Base-by-base conservation (phyloP, 352 stramenopile species). In the Blastocystis sp. region DNA sequence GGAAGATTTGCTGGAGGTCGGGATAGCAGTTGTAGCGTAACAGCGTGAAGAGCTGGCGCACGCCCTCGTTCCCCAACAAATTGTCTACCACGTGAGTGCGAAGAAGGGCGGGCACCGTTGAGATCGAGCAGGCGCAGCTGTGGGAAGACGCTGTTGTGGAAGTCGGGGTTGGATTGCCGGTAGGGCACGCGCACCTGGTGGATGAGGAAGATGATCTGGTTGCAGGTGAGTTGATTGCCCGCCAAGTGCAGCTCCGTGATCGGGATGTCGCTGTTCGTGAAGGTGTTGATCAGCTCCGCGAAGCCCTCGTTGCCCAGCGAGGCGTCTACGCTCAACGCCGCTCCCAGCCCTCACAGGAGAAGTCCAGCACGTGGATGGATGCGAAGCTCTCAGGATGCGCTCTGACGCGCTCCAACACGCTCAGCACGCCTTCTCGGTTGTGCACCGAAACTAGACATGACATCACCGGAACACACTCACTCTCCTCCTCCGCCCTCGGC, bases 201-300 rank as follows among this genome's bases (percentile, higher is more conserved):
- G n/a, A 69, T 66, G 19, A 84, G 74, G 40, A 69, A 84, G 53
- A 59, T 67, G 28, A 84, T 59, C 53, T 84, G 74, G 28, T 84
- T 84, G 52, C 28, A 10, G 43, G 52, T 59, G 38, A 84, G 41
- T 17, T 52, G 34, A 41, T 84, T 84, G 9, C 74, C 74, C 14
- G 19, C 53, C 3, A 84, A 28, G n/a, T 69, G 60, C 38, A 84
- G 53, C 38, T 66, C 74, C 14, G 23, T 19, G 28, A 84, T 38
- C 38, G 53, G 34, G 38, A 84, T 56, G 2, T 40, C 21, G 9
- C 17, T 34, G 61, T 84, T 52, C 34, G 66, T 84, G 53, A 84
- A 84, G 2, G 48, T 23, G 48, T 67, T 69, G 9, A 84, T 45
- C 17, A 84, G 28, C 41, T 43, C n/a, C 2, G 43, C 69, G 60